These are phyloP conservation scores for Shiraia bambusicola DNA, from an alignment of 2,329 filamentous ascomycete species.

Conservation along the genomic window DNA sequence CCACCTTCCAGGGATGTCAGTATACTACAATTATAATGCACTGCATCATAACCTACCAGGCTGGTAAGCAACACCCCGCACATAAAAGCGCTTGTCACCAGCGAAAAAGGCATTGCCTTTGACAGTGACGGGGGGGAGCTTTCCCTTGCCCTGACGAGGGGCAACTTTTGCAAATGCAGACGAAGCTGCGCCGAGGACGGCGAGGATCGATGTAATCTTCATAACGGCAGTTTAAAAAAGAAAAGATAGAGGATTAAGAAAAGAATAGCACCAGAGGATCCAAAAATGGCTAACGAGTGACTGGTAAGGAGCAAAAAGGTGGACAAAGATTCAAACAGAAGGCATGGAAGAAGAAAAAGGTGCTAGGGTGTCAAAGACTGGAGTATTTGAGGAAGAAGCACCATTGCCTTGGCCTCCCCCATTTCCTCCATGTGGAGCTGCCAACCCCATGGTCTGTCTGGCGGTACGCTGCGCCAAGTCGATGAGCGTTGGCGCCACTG, in stretches of 20 bases:
- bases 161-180: conserved; percentile 28
- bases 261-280: conserved; percentile 16
- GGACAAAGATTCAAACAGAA: conserved; percentile 29
- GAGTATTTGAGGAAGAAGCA: conserved; percentile 35
- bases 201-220: conserved; percentile 34
- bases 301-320: conserved; percentile 32
- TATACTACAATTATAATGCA: conserved; percentile 36
- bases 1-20: conserved; percentile 40
- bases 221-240: conserved; percentile 22
- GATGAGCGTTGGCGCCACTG: conserved; percentile 30
- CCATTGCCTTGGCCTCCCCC: conserved; percentile 31
- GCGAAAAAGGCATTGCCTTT: conserved; percentile 67
- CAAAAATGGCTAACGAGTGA: conserved; percentile 41
- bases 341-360: conserved; percentile 24
- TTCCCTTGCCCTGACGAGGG: conserved; percentile 37
- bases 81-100: conserved; percentile 60
- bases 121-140: conserved; percentile 57
- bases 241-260: conserved; percentile 31
- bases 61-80: conserved; percentile 66
- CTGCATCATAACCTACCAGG: conserved; percentile 52
- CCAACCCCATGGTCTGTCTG: conserved; percentile 39
- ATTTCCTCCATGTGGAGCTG: conserved; percentile 39
- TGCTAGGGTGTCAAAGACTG: conserved; percentile 18
- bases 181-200: conserved; percentile 27
- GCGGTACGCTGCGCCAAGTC: conserved; percentile 34